Base-by-base conservation (phyloP, 129 eudicot genomes). In the Centaurea solstitialis region DNA sequence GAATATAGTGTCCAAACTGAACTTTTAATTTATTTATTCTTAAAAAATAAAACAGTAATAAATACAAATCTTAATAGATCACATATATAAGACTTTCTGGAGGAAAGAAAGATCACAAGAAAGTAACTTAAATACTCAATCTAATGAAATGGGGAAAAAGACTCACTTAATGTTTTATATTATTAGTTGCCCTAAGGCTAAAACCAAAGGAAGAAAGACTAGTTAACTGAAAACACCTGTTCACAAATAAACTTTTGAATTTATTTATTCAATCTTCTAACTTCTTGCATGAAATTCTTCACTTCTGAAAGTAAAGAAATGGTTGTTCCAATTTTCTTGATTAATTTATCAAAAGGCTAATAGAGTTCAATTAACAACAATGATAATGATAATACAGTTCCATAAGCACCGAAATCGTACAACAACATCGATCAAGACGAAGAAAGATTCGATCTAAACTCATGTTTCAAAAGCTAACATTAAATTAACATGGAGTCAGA, bases 1-100 rank as follows among this genome's bases (percentile, higher is more conserved):
- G 75, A 73, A 74, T 67, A n/a, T 66, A 75, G 59, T 82, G 64
- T 50, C 30, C 76, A 68, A 76, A 35, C 50, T 82, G 72, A 76
- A 82, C 79, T 64, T 26, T 5, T 22, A n/a, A 69, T 45, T 4
- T 33, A 9, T 13, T 53, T 5, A 74, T 24, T 68, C 39, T 45
- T 13, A 30, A 4, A 26, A 30, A 20, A 57, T 68, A 75, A 47
- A 81, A 53, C 61, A 66, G 76, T 30, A 66, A 66, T 66, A 67
- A 67, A 67, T 4, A 67, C 61, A 47, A 81, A 79, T 80, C 38
- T 57, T 24, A 64, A 30, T 78, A 45, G 79, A 78, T 78, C 35
- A 53, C 70, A 33, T 33, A 33, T 33, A 33, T 37, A 17, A 84
- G 23, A 69, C 68, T 50, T 24, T 20, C 18, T 84, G 33, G 70